Conservation (phyloP, 768 basidiomycete species). For the Naganishia randhawae region DNA sequence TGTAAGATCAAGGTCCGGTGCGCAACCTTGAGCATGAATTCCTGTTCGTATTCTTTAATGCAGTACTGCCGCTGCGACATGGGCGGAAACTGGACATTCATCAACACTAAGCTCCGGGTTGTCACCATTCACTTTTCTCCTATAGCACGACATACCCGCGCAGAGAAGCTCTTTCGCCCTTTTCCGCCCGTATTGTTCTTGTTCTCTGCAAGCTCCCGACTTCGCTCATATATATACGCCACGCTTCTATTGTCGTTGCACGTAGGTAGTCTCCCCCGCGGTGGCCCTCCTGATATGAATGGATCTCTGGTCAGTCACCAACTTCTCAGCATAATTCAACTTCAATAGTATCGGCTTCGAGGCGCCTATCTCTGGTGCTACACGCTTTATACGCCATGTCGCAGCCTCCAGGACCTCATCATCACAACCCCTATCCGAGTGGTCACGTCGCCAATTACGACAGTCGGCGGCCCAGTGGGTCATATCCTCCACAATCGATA, state of each 20-base stretch:
- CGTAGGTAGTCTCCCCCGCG: background rate
- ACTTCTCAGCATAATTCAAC: background rate
- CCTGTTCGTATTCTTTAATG: background rate
- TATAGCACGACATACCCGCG: background rate
- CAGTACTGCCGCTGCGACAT: background rate
- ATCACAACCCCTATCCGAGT: constrained; percentile 6
- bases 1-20: background rate
- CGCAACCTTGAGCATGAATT: background rate
- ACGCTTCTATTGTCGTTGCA: background rate
- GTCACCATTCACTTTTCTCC: background rate
- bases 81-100: background rate
- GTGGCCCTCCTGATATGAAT: background rate
- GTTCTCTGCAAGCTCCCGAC: background rate
- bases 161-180: background rate
- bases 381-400: background rate
- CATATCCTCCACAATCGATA: background rate
- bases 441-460: background rate
- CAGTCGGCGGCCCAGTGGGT: background rate
- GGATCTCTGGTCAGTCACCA: background rate
- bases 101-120: background rate
- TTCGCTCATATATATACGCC: background rate
- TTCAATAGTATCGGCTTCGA: background rate
- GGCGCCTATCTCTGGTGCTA: background rate
- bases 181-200: background rate
- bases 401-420: background rate